Percentiles rank a stretch among this genome's conserved stretches.
phyloP scores from a whole-genome alignment of 2,329 filamentous ascomycete genomes.

The Simplicillium sp. region DNA sequence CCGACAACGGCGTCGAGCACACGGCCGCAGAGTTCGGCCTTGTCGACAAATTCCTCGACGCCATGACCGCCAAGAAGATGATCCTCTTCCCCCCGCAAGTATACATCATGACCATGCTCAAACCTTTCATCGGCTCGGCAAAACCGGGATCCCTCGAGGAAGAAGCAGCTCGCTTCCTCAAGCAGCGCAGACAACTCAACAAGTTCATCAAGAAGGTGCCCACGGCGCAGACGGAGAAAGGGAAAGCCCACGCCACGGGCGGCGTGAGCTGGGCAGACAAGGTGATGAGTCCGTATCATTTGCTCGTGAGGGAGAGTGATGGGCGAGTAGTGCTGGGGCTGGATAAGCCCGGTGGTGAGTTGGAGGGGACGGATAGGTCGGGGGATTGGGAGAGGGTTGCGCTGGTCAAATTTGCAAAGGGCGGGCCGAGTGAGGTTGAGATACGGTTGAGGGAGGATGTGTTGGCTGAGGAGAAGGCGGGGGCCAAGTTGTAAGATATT shows the following conservation, averaged over 20 bases:
- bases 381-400: slow-evolving; percentile 54
- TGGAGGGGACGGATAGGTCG: slow-evolving; percentile 33
- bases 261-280: slow-evolving; percentile 48
- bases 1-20: slow-evolving; percentile 57
- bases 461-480: slow-evolving; percentile 29
- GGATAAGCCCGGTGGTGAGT: slow-evolving; percentile 48
- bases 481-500: no score
- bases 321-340: slow-evolving; percentile 42
- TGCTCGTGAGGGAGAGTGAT: slow-evolving; percentile 35
- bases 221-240: slow-evolving; percentile 29
- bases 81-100: slow-evolving; percentile 88
- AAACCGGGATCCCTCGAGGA: slow-evolving; percentile 14
- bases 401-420: slow-evolving; percentile 42
- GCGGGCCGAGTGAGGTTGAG: slow-evolving; percentile 42
- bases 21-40: slow-evolving; percentile 73
- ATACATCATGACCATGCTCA: slow-evolving; percentile 56
- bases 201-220: slow-evolving; percentile 38
- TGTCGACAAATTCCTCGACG: slow-evolving; percentile 57
- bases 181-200: slow-evolving; percentile 42
- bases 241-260: slow-evolving; percentile 29
- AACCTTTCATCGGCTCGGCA: slow-evolving; percentile 36
- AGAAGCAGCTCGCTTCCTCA: slow-evolving; percentile 25
- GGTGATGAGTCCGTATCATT: slow-evolving; percentile 45
- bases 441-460: slow-evolving; percentile 40
- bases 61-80: slow-evolving; percentile 55